A percentile compares a stretch with the other conserved stretches of the same genome.
These are phyloP conservation scores for Giardia duodenalis DNA, from an alignment of 208 protist genomes.

Conservation along the genomic window DNA sequence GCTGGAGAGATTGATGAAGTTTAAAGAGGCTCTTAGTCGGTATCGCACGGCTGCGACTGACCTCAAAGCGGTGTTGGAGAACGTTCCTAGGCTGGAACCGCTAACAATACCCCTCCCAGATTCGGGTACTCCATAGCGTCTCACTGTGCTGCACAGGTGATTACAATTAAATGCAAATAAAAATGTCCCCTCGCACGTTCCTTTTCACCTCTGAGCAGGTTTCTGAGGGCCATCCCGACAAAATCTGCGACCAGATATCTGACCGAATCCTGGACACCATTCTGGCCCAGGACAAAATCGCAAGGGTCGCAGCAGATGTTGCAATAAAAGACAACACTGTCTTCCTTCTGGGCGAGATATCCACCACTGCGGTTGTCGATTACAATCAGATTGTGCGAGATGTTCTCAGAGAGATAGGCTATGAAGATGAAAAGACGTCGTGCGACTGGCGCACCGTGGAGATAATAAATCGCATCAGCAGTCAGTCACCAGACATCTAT, in stretches of 20 bases:
- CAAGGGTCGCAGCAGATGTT: conserved; percentile 94
- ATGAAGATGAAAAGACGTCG: conserved; percentile 65
- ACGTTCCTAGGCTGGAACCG: too few relatives aligned
- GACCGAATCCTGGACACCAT: conserved; percentile 96
- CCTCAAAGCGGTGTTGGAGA: too few relatives aligned
- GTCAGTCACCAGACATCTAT: conserved; percentile 93
- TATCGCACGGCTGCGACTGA: too few relatives aligned
- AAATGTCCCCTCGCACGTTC: neutral
- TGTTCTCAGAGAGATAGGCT: conserved; percentile 88
- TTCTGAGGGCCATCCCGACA: conserved; percentile 27
- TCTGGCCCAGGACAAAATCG: conserved; percentile 77
- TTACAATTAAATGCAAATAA: neutral
- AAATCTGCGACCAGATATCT: conserved; percentile 61
- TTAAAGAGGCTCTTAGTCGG: too few relatives aligned
- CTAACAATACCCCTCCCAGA: too few relatives aligned
- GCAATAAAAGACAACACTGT: conserved; percentile 90
- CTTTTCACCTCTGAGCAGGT: conserved; percentile 1
- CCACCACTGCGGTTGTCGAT: conserved; percentile 83
- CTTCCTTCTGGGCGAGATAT: conserved; percentile 98
- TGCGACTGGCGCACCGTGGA: conserved; percentile 44
- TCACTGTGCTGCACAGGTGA: neutral
- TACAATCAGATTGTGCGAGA: conserved; percentile 87
- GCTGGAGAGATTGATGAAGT: too few relatives aligned
- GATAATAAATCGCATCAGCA: neutral
- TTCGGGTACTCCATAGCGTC: neutral